These are phyloP conservation scores for Arthrocladium fulminans DNA, from an alignment of 2,329 filamentous ascomycete genomes.

Conservation along the genomic window DNA sequence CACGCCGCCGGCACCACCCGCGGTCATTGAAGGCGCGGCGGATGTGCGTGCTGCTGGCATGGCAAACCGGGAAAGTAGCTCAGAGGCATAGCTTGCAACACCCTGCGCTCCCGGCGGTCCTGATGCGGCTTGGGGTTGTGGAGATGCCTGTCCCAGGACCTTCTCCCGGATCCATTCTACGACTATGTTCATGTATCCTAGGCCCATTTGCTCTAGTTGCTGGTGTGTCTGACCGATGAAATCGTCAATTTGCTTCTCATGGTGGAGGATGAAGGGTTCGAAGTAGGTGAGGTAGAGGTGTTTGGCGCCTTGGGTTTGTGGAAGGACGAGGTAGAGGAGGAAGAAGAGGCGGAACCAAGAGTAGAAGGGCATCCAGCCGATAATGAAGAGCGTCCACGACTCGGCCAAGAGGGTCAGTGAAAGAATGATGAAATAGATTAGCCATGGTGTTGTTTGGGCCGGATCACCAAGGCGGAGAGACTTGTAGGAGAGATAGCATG, in stretches of 20 bases:
- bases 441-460: slow-evolving; percentile 85
- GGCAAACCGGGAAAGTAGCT: slow-evolving; percentile 75
- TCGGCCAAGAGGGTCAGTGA: slow-evolving; percentile 73
- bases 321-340: slow-evolving; percentile 91
- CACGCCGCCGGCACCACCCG: slow-evolving; percentile 48
- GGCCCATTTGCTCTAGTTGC: slow-evolving; percentile 63
- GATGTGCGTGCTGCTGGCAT: slow-evolving; percentile 61
- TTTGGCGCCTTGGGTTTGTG: slow-evolving; percentile 88
- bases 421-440: slow-evolving; percentile 98
- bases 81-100: slow-evolving; percentile 59
- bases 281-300: slow-evolving; percentile 76
- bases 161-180: slow-evolving; percentile 66
- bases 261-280: slow-evolving; percentile 77
- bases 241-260: slow-evolving; percentile 82
- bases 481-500: slow-evolving; percentile 95
- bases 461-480: slow-evolving; percentile 88
- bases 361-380: slow-evolving; percentile 89
- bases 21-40: slow-evolving; percentile 27
- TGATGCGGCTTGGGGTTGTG: slow-evolving; percentile 34
- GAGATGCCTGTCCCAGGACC: slow-evolving; percentile 66
- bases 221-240: slow-evolving; percentile 78
- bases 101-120: slow-evolving; percentile 28
- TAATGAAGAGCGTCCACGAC: slow-evolving; percentile 78
- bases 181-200: slow-evolving; percentile 63
- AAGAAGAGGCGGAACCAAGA: slow-evolving; percentile 79